Evolutionary conservation across 139 green algal species (phyloP).

Genomic region (Desmodesmus armatus): DNA sequence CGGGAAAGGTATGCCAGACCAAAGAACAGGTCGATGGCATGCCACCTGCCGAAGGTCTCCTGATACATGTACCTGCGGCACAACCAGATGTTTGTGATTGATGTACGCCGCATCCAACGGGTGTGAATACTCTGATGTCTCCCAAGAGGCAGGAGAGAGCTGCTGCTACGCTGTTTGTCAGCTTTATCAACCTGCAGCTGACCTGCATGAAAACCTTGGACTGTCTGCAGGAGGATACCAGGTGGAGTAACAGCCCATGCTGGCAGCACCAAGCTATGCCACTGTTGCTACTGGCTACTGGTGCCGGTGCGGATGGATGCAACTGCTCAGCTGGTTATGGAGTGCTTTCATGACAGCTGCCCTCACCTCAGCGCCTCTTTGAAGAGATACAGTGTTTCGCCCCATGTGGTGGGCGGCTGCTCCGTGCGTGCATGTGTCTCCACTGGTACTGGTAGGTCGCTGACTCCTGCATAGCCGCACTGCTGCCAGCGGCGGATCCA

Average conservation of each 20-base stretch:
- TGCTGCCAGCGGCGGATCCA: slow-evolving; percentile 47
- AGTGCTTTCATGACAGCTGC: not conserved
- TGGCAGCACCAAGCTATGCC: too few species aligned
- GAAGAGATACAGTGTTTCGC: slow-evolving; percentile 81
- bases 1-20: slow-evolving; percentile 84
- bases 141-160: too few species aligned
- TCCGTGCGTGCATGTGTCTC: slow-evolving; percentile 51
- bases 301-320: not conserved
- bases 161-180: too few species aligned
- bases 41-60: slow-evolving; percentile 85
- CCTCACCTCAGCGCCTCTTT: slow-evolving; percentile 77
- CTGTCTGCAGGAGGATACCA: too few species aligned
- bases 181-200: slow-evolving; percentile 7
- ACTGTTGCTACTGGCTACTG: not conserved
- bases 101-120: not conserved
- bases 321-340: not conserved
- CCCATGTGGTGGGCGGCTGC: slow-evolving; percentile 72
- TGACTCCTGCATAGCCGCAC: slow-evolving; percentile 15
- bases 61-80: slow-evolving; percentile 44
- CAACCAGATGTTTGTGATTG: not conserved
- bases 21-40: slow-evolving; percentile 86
- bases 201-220: not conserved
- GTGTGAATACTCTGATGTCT: not conserved
- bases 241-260: too few species aligned
- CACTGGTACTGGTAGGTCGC: slow-evolving; percentile 3